Evolutionary conservation across 352 stramenopile genomes (phyloP).

Genomic region (Pythium volutum): DNA sequence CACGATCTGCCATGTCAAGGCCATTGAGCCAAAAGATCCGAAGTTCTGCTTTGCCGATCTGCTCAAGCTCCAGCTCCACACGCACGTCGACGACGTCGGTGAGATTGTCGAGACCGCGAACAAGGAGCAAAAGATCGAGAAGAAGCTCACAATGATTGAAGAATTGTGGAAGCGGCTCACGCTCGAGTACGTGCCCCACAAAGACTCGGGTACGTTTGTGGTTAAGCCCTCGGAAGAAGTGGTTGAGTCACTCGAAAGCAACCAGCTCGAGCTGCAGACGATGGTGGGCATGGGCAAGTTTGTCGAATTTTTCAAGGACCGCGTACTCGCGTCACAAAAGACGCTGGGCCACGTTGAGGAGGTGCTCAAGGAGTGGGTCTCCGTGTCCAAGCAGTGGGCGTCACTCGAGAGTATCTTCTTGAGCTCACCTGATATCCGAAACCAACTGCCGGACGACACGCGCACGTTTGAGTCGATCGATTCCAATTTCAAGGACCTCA

Average conservation of each 20-base stretch:
- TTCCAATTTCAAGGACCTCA: slow-evolving; percentile 89
- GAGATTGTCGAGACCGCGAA: slow-evolving; percentile 88
- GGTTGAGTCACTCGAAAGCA: slow-evolving; percentile 82
- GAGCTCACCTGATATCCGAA: slow-evolving; percentile 85
- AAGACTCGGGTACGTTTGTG: slow-evolving; percentile 82
- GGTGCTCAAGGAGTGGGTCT: slow-evolving; percentile 87
- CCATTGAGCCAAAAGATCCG: slow-evolving; percentile 77
- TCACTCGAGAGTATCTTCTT: slow-evolving; percentile 89
- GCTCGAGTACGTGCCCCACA: slow-evolving; percentile 85
- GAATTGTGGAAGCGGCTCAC: slow-evolving; percentile 80
- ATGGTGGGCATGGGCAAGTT: slow-evolving; percentile 92
- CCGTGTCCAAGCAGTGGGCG: slow-evolving; percentile 85
- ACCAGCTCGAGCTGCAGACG: slow-evolving; percentile 85
- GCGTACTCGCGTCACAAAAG: slow-evolving; percentile 75
- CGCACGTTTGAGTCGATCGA: slow-evolving; percentile 87
- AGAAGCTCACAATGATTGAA: slow-evolving; percentile 88
- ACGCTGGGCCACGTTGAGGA: slow-evolving; percentile 83
- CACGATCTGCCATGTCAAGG: slow-evolving; percentile 82
- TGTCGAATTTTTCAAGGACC: slow-evolving; percentile 88
- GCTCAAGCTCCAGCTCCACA: slow-evolving; percentile 78
- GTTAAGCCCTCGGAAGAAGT: slow-evolving; percentile 86
- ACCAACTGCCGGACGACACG: slow-evolving; percentile 84
- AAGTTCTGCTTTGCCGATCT: slow-evolving; percentile 85
- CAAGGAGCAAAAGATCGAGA: slow-evolving; percentile 90
- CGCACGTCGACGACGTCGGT: slow-evolving; percentile 81